A percentile compares a stretch with the other conserved stretches of the same genome.
phyloP scores from a whole-genome alignment of 345 rosid species.

The Eucalyptus shirleyi region DNA sequence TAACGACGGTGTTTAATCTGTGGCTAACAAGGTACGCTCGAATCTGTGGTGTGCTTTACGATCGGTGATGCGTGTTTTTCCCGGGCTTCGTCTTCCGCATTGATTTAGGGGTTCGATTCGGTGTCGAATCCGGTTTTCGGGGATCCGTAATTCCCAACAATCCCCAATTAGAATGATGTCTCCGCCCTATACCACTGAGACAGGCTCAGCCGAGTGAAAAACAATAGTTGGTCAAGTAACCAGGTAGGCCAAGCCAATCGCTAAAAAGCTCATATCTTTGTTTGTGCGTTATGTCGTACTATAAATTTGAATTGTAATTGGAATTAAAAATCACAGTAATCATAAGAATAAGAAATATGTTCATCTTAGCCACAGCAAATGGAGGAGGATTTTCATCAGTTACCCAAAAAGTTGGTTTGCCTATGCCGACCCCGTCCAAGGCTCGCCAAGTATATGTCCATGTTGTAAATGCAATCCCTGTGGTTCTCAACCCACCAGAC shows the following conservation, averaged over 20 bases:
- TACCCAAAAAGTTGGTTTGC: neutral
- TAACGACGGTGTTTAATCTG: too few relatives aligned
- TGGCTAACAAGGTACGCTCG: too few relatives aligned
- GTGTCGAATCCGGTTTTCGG: too few relatives aligned
- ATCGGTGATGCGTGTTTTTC: too few relatives aligned
- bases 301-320: neutral
- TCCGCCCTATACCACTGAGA: neutral
- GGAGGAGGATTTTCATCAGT: neutral
- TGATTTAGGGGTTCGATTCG: too few relatives aligned
- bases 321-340: neutral
- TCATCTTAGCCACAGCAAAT: neutral
- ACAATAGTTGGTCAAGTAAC: neutral
- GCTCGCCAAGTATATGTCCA: constrained; percentile 39
- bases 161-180: neutral
- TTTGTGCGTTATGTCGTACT: neutral
- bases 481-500: constrained; percentile 31
- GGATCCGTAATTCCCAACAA: too few relatives aligned
- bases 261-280: neutral
- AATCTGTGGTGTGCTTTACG: too few relatives aligned
- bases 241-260: neutral
- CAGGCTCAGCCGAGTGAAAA: neutral
- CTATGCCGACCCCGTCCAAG: neutral
- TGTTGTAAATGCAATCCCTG: constrained; percentile 40
- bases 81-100: too few relatives aligned
- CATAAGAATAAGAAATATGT: neutral